A percentile compares a stretch with the other conserved stretches of the same genome.
These are phyloP conservation scores for Saccharomyces pastorianus DNA, from an alignment of 1,139 yeast genomes.

Conservation along the genomic window DNA sequence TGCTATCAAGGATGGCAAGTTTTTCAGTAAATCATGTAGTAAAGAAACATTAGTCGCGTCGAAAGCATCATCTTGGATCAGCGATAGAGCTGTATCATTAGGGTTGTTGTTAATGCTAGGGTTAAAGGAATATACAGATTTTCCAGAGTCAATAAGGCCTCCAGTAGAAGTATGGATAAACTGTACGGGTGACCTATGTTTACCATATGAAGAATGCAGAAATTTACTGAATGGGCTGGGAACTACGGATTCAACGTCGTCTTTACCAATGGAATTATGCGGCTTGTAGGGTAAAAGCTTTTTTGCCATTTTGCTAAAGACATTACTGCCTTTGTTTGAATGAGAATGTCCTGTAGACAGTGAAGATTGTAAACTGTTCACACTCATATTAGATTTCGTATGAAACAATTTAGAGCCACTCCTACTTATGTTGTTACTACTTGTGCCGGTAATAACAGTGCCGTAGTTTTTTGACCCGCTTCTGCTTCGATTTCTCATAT, in stretches of 20 bases:
- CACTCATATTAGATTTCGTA: conserved; percentile 10
- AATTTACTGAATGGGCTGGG: conserved; percentile 27
- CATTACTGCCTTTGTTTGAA: conserved; percentile 1
- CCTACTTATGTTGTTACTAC: conserved; percentile 2
- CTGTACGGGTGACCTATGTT: conserved; percentile 18
- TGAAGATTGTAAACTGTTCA: conserved; percentile 7
- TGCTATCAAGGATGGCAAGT: conserved; percentile 26
- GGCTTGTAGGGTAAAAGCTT: conserved; percentile 22
- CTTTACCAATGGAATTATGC: conserved; percentile 15
- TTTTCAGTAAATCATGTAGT: conserved; percentile 29
- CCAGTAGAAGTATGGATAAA: conserved; percentile 14
- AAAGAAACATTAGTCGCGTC: conserved; percentile 21
- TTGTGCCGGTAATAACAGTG: conserved; percentile 2
- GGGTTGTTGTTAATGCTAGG: conserved; percentile 10
- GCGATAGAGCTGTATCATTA: background rate
- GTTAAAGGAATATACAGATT: conserved; percentile 24
- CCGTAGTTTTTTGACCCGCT: background rate
- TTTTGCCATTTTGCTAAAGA: conserved; percentile 8
- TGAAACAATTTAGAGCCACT: conserved; percentile 1
- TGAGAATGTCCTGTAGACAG: background rate
- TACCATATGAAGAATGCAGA: conserved; percentile 27
- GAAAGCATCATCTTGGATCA: conserved; percentile 11
- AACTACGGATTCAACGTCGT: conserved; percentile 17
- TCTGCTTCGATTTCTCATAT: conserved; percentile 1
- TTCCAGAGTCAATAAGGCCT: conserved; percentile 23